Evolutionary conservation across 2,329 filamentous ascomycete genomes (phyloP).

Genomic region (Botryotinia globosa): DNA sequence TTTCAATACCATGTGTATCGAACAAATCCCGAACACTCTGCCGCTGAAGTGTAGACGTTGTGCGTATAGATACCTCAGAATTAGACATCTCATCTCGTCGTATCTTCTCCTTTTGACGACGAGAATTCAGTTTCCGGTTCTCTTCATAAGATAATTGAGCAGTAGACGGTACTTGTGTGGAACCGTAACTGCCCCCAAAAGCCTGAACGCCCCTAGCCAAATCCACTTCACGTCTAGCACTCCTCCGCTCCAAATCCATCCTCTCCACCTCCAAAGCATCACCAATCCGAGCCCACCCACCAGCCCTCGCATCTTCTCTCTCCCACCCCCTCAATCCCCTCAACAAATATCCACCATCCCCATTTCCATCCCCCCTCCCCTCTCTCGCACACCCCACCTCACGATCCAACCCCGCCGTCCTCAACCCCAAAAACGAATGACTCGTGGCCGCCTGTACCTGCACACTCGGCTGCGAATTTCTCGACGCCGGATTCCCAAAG

Average conservation of each 20-base stretch:
- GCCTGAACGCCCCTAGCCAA: constrained; percentile 10
- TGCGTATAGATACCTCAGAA: constrained; percentile 29
- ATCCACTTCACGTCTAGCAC: constrained; percentile 1
- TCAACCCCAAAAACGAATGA: constrained; percentile 36
- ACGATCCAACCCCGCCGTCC: constrained; percentile 31
- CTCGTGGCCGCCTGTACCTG: constrained; percentile 31
- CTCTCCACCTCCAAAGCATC: not conserved
- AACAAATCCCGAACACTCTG: constrained; percentile 49
- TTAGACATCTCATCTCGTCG: constrained; percentile 22
- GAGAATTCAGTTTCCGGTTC: constrained; percentile 4
- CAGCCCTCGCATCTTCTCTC: constrained; percentile 22
- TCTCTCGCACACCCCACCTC: constrained; percentile 31
- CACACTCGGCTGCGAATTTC: constrained; percentile 31
- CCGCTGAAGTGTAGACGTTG: constrained; percentile 40
- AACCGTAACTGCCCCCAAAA: not conserved
- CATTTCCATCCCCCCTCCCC: constrained; percentile 19
- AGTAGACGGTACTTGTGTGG: not conserved
- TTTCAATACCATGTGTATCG: constrained; percentile 46
- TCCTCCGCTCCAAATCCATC: not conserved
- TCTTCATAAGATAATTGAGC: not conserved
- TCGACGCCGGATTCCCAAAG: constrained; percentile 33
- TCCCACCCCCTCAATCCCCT: constrained; percentile 10
- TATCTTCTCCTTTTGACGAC: constrained; percentile 18
- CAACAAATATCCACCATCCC: constrained; percentile 16
- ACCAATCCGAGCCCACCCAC: constrained; percentile 18